Base-by-base conservation (phyloP, 352 stramenopile species). In the Phytopythium ostracodes region DNA sequence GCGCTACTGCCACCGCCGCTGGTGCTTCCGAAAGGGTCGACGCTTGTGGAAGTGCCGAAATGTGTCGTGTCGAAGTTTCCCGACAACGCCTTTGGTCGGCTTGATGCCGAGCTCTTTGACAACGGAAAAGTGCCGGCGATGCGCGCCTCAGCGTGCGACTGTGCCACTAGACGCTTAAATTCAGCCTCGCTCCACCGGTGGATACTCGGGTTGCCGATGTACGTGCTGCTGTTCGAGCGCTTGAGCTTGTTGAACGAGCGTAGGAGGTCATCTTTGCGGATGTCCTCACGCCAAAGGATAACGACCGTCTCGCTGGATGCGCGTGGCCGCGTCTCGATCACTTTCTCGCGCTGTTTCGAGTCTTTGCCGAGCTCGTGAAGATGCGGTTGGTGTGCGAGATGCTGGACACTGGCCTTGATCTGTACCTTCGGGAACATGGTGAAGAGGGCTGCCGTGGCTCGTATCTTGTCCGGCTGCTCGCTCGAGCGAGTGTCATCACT, bases 391-490 rank as follows among this genome's bases (percentile, higher is more conserved):
- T 92, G 83, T 0, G 77, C 81, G 12, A 92, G 71, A 58, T 92
- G 85, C 65, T 94, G 85, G 2, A 87, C 83, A 25, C 81, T 91
- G 12, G 83, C 71, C 29, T 92, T 83, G 51, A 95, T 93, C 55
- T 92, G 82, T 11, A 93, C 87, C 59, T 90, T 93, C 0, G 87
- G 87, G 29, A 95, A 95, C 79, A 95, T 92, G 49, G 73, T 81
- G 61, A 92, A 95, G 14, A 94, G 64, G 35, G 73, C 62, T 1
- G 77, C 62, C 0, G 78, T 66, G 20, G 27, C 25, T n/a, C 84
- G 71, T 17, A 64, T 71, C 50, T 87, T 88, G 49, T 92, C 81
- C 1, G 70, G 65, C 42, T 84, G 73, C 35, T 90, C 80, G 33
- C 56, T 89, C 27, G 75, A 66, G 18, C 68, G 70, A 33, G 81